Base-by-base conservation (phyloP, 2,329 filamentous ascomycete species). In the Aspergillus ruber region DNA sequence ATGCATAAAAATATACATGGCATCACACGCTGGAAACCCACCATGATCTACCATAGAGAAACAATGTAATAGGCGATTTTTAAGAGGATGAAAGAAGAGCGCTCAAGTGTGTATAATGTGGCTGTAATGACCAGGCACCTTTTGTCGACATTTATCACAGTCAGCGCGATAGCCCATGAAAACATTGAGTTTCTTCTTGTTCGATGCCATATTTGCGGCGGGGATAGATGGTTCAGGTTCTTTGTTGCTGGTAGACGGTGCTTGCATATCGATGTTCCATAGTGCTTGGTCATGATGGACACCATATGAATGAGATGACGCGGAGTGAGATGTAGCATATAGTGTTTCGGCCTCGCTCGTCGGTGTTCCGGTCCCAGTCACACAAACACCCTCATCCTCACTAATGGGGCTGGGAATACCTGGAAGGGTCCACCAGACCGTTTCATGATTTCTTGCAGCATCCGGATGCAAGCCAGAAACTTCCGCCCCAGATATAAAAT, bases 111-210 rank as follows among this genome's bases (percentile, higher is more conserved):
- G 62, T 53, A 88, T 82, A 50, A 90, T 88, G 67, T 90, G 86
- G 60, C 86, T 89, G 62, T 88, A 90, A 63, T 90, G 86, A 1
- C 86, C 86, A 0, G 86, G 86, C 6, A 88, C 84, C 62, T 83
- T 86, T 62, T 80, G 75, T 40, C 78, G 78, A 68, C 86, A 90
- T 67, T 89, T 89, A 51, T 89, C 85, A 63, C 86, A 90, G 65
- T 88, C 86, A 10, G 83, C 78, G 53, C 86, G 75, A 69, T 85
- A 90, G 44, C 86, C 86, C 80, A 90, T 88, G 58, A 84, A 86
- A 64, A 90, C 85, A 51, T 78, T 82, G 63, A 80, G 81, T 68
- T 85, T 86, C 42, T 58, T 53, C 40, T 56, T 58, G 20, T 44
- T 27, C 5, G 43, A 38, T 20, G 48, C 45, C 40, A 38, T 47